Base-by-base conservation (phyloP, 2,329 filamentous ascomycete species). In the Mollisia scopiformis region DNA sequence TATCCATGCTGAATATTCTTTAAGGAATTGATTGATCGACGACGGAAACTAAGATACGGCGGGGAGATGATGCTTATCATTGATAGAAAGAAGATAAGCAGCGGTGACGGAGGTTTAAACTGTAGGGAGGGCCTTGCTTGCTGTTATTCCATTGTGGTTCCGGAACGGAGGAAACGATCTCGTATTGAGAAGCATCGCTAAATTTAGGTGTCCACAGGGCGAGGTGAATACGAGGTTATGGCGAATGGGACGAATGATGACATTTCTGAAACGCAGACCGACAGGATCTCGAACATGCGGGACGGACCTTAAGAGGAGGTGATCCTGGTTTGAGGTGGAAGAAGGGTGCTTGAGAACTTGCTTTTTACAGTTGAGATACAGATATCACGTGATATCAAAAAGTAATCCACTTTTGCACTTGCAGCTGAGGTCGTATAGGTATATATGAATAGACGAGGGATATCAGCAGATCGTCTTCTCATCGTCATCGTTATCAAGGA, bases 1-100 rank as follows among this genome's bases (percentile, higher is more conserved):
- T 55, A 57, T 47, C 53, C 66, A 69, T 68, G n/a, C n/a, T n/a
- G 33, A 53, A 62, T 58, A 57, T 37, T 49, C 37, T 56, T 58
- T 31, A 8, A 25, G 52, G 14, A 16, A n/a, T 3, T 7, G 6
- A 50, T 37, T 16, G 43, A 47, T 28, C 23, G 43, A 27, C 23
- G 23, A 47, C 33, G 33, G 11, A 19, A 43, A 23, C 11, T 16
- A 27, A 47, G 8, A 27, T 41, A 25, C 28, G 19, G 8, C 13
- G 19, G 16, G 16, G 41, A 16, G 6, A 41, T 16, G 31, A 50
- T 39, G 27, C 35, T 57, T 54, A 57, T 53, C 37, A 61, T 14
- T 6, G 43, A 31, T 31, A 52, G 41, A 19, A 31, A 33, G n/a
- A 41, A 31, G 27, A n/a, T 27, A 33, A 41, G 21, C 6, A 53